Evolutionary conservation across 106 monocot species (phyloP), one percentile per base, ranked within the genome.

Genomic region (Iris macrosiphon): DNA sequence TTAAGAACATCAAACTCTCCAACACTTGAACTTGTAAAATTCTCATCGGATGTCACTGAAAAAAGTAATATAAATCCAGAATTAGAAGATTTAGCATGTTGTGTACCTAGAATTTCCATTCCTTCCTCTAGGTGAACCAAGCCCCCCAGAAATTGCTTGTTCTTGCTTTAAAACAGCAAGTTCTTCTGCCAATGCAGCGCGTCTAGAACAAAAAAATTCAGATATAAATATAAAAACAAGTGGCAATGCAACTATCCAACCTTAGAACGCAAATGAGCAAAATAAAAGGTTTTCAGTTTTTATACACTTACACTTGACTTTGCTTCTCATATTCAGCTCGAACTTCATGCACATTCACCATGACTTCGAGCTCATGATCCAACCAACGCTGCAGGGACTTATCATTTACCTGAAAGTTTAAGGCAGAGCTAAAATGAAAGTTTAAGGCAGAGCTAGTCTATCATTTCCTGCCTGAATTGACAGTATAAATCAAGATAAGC

Each of bases 311-410:
- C 95, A 95, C 64, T 89, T 89, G 85, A 48, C 79, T 89, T 86
- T 95, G 95, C 55, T 95, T 95, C 55, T 85, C 89, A 58, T 89
- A 95, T 80, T 95, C 95, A 34, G 67, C 57, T 32, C 85, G 85
- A 59, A 95, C 89, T 82, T 89, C 89, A 67, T 89, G 79, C 48
- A 89, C 79, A 63, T 95, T 79, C 34, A 95, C 89, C 74, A 89
- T 75, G 22, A 89, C 79, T 72, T 95, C 95, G 63, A 95, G 89
- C 49, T 95, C 95, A 50, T 95, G 85, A 70, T 95, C 95, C 32
- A 95, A 14, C 89, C 95, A 95, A 6, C 75, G 69, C 46, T 86
- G 95, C 57, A 95, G 65, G 7, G 95, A 79, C 44, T 89, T 95
- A 55, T 95, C 95, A 60, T 72, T 89, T 47, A 75, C 62, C 93